These are phyloP conservation scores for Chytridiales sp. DNA, from an alignment of 371 early-diverging fungal species.

Conservation along the genomic window DNA sequence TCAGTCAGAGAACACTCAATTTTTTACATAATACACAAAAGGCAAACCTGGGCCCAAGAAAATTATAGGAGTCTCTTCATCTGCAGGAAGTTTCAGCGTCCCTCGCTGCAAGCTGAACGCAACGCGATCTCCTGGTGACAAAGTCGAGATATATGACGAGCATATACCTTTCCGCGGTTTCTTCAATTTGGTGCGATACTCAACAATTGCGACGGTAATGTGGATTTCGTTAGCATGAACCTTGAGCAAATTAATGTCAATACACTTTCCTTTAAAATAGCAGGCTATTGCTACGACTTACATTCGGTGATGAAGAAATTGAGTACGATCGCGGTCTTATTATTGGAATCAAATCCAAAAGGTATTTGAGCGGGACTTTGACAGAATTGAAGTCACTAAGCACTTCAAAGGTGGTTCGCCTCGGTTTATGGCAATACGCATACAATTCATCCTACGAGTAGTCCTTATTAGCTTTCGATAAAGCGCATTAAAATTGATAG, in stretches of 20 bases:
- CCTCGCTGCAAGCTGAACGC: slow-evolving; percentile 66
- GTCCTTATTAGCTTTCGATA: neutral
- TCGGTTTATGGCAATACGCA: slow-evolving; percentile 73
- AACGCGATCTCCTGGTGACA: slow-evolving; percentile 49
- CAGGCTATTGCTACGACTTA: no score
- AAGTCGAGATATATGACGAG: slow-evolving; percentile 69
- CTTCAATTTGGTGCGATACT: slow-evolving; percentile 75
- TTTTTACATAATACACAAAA: neutral
- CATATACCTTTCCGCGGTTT: slow-evolving; percentile 77
- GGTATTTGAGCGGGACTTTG: slow-evolving; percentile 73
- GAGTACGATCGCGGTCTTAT: slow-evolving; percentile 82
- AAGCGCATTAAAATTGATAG: neutral
- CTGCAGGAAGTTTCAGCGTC: slow-evolving; percentile 65
- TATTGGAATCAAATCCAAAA: slow-evolving; percentile 78
- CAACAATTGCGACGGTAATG: slow-evolving; percentile 81
- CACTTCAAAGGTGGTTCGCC: slow-evolving; percentile 79
- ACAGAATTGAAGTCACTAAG: slow-evolving; percentile 75
- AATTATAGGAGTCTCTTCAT: slow-evolving; percentile 55
- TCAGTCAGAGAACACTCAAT: neutral
- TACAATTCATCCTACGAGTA: slow-evolving; percentile 73
- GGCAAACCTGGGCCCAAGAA: slow-evolving; percentile 71
- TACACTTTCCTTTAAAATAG: no score
- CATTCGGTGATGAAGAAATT: no score
- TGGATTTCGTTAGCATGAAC: slow-evolving; percentile 59
- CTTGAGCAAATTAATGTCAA: no score